Conservation (phyloP, 2,329 filamentous ascomycete species). For the Westerdykella ornata region DNA sequence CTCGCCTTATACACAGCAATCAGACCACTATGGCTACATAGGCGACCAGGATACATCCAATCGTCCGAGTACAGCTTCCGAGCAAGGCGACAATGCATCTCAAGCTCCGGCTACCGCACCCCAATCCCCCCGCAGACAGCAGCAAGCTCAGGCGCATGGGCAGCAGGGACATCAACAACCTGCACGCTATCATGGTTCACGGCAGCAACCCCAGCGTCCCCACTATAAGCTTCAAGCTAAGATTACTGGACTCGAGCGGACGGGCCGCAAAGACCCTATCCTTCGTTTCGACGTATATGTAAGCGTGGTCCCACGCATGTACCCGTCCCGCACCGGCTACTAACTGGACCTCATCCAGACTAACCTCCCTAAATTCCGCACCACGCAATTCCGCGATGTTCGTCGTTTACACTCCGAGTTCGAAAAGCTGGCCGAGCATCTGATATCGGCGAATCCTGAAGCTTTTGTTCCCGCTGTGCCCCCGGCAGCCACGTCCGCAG, state of each 20-base stretch:
- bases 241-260: conserved; percentile 86
- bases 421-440: conserved; percentile 87
- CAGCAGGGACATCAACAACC: conserved; percentile 40
- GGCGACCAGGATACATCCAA: conserved; percentile 25
- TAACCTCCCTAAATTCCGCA: conserved; percentile 95
- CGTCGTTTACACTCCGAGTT: conserved; percentile 94
- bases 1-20: conserved; percentile 34
- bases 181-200: conserved; percentile 41
- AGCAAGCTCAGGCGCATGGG: conserved; percentile 31
- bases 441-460: conserved; percentile 97
- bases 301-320: conserved; percentile 36
- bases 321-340: not conserved
- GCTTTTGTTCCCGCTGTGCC: conserved; percentile 90
- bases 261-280: conserved; percentile 91
- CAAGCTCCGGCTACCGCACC: conserved; percentile 33
- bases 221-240: conserved; percentile 87
- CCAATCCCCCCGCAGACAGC: conserved; percentile 25
- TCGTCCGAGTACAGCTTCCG: conserved; percentile 22
- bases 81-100: conserved; percentile 34
- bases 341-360: conserved; percentile 56
- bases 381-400: conserved; percentile 96
- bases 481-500: conserved; percentile 87
- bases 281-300: conserved; percentile 95
- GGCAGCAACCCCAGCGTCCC: conserved; percentile 48
- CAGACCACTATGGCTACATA: conserved; percentile 32